Evolutionary conservation across 1,284 basidiomycete genomes (phyloP).

Genomic region (Marasmius oreades): DNA sequence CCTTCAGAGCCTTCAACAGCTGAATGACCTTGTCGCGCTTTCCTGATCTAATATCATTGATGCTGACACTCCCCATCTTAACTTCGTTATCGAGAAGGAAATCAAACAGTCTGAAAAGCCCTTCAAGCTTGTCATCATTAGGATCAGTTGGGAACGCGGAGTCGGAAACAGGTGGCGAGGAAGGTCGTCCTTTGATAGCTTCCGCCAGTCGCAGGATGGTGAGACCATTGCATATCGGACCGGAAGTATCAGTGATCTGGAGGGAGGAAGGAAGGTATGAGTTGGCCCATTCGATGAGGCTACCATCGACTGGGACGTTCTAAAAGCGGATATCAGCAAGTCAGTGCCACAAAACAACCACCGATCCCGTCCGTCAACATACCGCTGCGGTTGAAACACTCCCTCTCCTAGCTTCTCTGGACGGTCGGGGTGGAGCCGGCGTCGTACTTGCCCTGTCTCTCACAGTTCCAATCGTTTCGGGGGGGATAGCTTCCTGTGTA

Average conservation of each 20-base stretch:
- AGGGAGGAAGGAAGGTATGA: constrained; percentile 67
- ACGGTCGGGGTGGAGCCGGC: constrained; percentile 55
- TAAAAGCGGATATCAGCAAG: constrained; percentile 12
- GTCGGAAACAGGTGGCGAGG: constrained; percentile 70
- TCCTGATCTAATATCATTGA: constrained; percentile 84
- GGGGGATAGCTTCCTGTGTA: constrained; percentile 33
- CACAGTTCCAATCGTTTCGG: constrained; percentile 10
- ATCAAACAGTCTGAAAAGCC: constrained; percentile 85
- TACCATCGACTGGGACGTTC: constrained; percentile 38
- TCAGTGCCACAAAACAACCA: neutral
- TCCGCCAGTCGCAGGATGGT: constrained; percentile 74
- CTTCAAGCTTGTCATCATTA: constrained; percentile 80
- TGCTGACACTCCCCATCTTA: constrained; percentile 84
- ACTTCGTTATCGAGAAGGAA: constrained; percentile 86
- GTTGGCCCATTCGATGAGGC: constrained; percentile 85
- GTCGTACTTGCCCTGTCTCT: constrained; percentile 7
- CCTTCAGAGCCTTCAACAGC: constrained; percentile 70
- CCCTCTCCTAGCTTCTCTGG: constrained; percentile 52
- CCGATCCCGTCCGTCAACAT: constrained; percentile 1
- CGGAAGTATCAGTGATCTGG: constrained; percentile 53
- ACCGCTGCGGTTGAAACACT: constrained; percentile 29
- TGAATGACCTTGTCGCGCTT: constrained; percentile 77
- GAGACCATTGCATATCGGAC: constrained; percentile 62
- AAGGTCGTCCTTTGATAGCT: constrained; percentile 65
- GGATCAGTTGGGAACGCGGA: constrained; percentile 69